Evolutionary conservation across 805 yeast species (phyloP).

Genomic region (Ogataea paraovalis): DNA sequence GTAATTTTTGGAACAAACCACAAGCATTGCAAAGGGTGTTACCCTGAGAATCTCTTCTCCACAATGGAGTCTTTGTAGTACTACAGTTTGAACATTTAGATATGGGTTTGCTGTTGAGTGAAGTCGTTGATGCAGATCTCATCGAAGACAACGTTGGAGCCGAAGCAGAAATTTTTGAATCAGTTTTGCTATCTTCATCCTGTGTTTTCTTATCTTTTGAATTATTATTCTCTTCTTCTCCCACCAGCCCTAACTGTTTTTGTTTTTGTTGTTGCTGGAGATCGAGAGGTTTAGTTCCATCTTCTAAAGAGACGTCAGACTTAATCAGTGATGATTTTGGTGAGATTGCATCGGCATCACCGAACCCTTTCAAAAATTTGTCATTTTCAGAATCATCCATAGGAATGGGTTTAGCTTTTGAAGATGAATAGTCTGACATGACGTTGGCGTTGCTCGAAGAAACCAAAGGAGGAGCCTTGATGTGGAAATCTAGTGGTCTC

Average conservation of each 20-base stretch:
- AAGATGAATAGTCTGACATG: conserved; percentile 4
- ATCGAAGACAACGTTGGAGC: background rate
- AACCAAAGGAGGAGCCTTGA: conserved; percentile 23
- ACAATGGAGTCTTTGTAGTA: conserved; percentile 56
- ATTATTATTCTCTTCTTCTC: background rate
- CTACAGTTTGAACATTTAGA: conserved; percentile 55
- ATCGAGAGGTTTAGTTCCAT: background rate
- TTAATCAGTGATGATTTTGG: conserved; percentile 1
- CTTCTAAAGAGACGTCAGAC: background rate
- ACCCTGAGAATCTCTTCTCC: conserved; percentile 59
- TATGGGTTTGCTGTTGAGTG: conserved; percentile 11
- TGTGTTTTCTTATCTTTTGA: background rate
- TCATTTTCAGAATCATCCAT: background rate
- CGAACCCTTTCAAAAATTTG: background rate
- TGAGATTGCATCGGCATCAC: background rate
- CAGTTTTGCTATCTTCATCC: background rate
- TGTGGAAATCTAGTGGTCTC: conserved; percentile 14
- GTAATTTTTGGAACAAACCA: conserved; percentile 56
- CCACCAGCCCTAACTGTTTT: too few relatives aligned
- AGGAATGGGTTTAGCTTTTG: background rate
- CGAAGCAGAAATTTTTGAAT: conserved; percentile 1
- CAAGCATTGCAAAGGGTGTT: conserved; percentile 63
- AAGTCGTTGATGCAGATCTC: background rate
- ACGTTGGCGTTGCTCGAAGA: conserved; percentile 22
- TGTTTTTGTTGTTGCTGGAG: too few relatives aligned